Conservation (phyloP, 768 basidiomycete species). For the Exidia glandulosa region DNA sequence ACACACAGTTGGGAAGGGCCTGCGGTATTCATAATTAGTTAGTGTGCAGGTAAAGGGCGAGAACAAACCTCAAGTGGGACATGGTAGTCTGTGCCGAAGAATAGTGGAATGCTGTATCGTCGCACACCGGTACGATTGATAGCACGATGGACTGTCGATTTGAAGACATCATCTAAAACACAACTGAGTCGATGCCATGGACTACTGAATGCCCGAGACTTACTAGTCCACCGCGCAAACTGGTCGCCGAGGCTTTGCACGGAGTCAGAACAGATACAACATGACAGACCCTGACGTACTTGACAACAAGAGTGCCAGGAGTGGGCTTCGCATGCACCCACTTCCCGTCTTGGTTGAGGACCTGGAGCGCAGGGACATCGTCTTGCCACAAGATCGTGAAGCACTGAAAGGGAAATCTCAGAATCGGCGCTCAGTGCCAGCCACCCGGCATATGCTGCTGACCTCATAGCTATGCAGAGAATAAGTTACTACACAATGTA, state of each 20-base stretch:
- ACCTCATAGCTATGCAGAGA: constrained; percentile 45
- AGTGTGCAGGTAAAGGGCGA: constrained; percentile 24
- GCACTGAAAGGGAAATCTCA: constrained; percentile 46
- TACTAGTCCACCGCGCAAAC: constrained; percentile 84
- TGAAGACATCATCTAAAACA: constrained; percentile 70
- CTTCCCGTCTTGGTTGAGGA: constrained; percentile 59
- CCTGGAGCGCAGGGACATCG: constrained; percentile 50
- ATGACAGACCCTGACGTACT: constrained; percentile 33
- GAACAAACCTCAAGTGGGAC: constrained; percentile 75
- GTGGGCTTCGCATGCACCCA: constrained; percentile 81
- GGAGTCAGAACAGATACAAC: constrained; percentile 2
- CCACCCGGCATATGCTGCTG: constrained; percentile 6
- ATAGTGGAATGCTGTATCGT: constrained; percentile 72
- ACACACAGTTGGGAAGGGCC: constrained; percentile 38
- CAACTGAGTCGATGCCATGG: constrained; percentile 23
- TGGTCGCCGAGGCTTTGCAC: constrained; percentile 67
- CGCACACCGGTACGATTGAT: constrained; percentile 59
- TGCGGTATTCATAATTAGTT: constrained; percentile 9
- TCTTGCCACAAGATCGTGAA: constrained; percentile 86
- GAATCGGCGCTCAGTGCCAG: too few relatives aligned
- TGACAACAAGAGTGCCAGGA: constrained; percentile 74
- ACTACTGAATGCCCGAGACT: too few relatives aligned
- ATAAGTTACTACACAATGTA: constrained; percentile 1
- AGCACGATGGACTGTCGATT: constrained; percentile 81
- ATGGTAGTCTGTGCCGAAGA: constrained; percentile 83